phyloP scores from a whole-genome alignment of 2,329 filamentous ascomycete genomes.

The Diaporthe sp. region DNA sequence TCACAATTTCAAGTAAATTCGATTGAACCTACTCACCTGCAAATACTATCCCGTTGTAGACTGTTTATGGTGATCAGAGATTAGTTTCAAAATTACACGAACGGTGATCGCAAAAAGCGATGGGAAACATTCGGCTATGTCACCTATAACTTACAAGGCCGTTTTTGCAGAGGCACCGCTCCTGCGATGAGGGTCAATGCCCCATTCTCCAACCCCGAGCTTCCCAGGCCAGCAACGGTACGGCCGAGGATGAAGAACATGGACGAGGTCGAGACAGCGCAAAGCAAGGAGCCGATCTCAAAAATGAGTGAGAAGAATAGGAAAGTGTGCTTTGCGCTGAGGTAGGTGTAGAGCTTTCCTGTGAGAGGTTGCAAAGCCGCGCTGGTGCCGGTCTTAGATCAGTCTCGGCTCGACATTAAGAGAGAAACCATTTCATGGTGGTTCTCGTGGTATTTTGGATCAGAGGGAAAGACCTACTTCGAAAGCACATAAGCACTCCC shows the following conservation, averaged over 20 bases:
- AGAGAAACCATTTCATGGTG: too few species aligned
- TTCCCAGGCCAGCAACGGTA: conserved; percentile 23
- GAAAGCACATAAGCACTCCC: conserved; percentile 3
- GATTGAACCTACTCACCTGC: not conserved
- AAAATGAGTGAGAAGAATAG: conserved; percentile 18
- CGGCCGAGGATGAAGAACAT: conserved; percentile 24
- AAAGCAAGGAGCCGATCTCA: conserved; percentile 24
- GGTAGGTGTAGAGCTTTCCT: conserved; percentile 23
- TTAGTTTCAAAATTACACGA: not conserved
- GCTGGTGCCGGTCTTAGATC: not conserved
- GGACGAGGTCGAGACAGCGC: conserved; percentile 18
- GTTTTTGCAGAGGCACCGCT: conserved; percentile 5
- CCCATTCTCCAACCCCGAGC: conserved; percentile 27
- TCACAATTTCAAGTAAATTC: fast-evolving
- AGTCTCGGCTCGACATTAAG: too few species aligned
- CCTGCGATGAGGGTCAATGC: not conserved
- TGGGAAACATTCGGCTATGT: too few species aligned
- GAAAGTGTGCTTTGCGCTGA: conserved; percentile 23
- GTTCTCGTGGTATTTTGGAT: too few species aligned
- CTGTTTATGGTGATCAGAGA: not conserved
- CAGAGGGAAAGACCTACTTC: not conserved
- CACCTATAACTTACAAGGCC: conserved; percentile 1
- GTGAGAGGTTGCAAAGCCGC: conserved; percentile 27
- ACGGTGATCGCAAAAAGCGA: not conserved
- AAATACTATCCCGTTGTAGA: not conserved